Base-by-base conservation (phyloP, 176 grass and related monocot species). In the Triticum dicoccoides region DNA sequence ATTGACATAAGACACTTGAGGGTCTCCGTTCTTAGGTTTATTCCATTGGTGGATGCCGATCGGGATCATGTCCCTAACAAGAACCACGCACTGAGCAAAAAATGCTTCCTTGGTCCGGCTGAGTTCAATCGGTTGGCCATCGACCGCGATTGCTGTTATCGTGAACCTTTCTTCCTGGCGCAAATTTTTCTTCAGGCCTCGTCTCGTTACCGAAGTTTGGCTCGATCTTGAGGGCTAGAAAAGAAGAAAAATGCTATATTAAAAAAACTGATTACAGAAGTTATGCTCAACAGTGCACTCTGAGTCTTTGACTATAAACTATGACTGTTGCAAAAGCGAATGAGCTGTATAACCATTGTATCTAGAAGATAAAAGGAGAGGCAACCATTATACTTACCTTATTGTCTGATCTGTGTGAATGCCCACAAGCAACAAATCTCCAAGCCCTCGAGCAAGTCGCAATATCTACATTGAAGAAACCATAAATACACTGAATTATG, bases 331-430 rank as follows among this genome's bases (percentile, higher is more conserved):
- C 69, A 83, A 34, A 87, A 47, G n/a, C 10, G 11, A 87, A 87
- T 76, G 25, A 84, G 68, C 25, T 38, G 29, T 66, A 49, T 73
- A 27, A 77, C 13, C 59, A 45, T 8, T n/a, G 32, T 44, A 78
- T 18, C 69, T 14, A 38, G 32, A 85, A 18, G 32, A 30, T 39
- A 73, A 84, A 52, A 69, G 79, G 52, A 77, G 10, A 69, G 13
- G 10, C 29, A 93, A 61, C 68, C 39, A 62, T 20, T 49, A 86
- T 77, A 81, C 61, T 87, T 85, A 96, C 96, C 96, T 98, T 69
- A 98, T 90, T 34, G 93, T 98, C 45, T 98, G 91, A 81, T 98
- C 96, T 13, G 91, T 98, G 78, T 98, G 94, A 87, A 98, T 98
- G 14, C 94, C 96, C 29, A 98, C 96, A 32, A 98, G 93, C 68